phyloP scores from a whole-genome alignment of 768 basidiomycete genomes.

The Rhizopogon vinicolor region DNA sequence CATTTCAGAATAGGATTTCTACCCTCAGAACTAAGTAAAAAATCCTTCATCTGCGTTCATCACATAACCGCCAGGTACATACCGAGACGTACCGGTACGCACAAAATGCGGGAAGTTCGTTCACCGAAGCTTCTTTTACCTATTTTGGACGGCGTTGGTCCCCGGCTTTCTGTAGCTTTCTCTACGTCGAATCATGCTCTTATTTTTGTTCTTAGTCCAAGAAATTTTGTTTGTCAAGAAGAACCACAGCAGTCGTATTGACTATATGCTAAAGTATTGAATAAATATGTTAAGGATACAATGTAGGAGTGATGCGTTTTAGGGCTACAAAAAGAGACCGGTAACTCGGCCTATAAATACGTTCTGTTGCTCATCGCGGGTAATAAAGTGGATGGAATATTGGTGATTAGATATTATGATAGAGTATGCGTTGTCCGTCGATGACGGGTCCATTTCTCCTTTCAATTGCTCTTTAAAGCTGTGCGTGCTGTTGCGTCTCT shows the following conservation, averaged over 20 bases:
- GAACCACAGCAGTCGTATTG: neutral
- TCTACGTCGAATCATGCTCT: neutral
- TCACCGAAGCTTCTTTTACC: too few species aligned
- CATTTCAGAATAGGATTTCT: neutral
- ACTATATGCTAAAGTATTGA: neutral
- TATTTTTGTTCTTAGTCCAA: neutral
- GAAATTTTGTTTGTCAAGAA: neutral
- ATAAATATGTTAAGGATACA: conserved; percentile 10
- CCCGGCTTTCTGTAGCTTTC: neutral
- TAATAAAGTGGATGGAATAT: conserved; percentile 8
- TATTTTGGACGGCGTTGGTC: neutral
- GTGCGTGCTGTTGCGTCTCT: conserved; percentile 81
- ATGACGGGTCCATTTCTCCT: conserved; percentile 3
- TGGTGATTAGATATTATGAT: conserved; percentile 8
- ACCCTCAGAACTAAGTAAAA: neutral
- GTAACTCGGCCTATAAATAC: conserved; percentile 21
- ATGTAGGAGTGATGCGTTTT: conserved; percentile 2
- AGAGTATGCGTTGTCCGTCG: neutral
- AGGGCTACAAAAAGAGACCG: conserved; percentile 20
- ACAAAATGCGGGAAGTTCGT: too few species aligned
- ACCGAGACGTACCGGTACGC: too few species aligned
- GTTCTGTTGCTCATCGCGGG: neutral
- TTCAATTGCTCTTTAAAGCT: conserved; percentile 36
- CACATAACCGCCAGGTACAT: neutral
- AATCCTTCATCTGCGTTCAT: neutral